Percentiles rank a stretch among this genome's conserved stretches.
Conservation (phyloP, 1,284 basidiomycete genomes). For the Irpex lacteus region DNA sequence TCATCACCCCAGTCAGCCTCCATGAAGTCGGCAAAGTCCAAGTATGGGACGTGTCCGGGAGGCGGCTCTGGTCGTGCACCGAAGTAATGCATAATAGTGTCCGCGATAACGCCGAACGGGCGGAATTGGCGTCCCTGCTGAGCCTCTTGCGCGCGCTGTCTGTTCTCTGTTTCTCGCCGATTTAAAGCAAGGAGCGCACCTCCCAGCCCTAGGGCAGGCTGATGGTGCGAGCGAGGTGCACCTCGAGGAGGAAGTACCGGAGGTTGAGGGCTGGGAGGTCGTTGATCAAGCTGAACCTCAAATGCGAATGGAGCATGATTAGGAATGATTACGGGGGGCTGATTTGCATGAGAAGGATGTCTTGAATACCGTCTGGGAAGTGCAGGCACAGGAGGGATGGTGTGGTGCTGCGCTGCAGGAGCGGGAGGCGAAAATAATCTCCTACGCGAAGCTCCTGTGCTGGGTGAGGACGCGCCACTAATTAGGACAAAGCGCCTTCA, state of each 20-base stretch:
- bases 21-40: background rate
- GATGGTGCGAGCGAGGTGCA: conserved; percentile 51
- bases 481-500: conserved; percentile 11
- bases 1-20: background rate
- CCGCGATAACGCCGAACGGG: background rate
- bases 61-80: background rate
- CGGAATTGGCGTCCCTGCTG: conserved; percentile 12
- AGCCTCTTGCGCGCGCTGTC: conserved; percentile 23
- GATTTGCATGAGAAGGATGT: conserved; percentile 17
- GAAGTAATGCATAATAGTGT: conserved; percentile 3
- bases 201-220: conserved; percentile 60
- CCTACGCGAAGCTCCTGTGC: conserved; percentile 1
- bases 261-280: conserved; percentile 23
- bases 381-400: conserved; percentile 33
- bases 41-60: background rate
- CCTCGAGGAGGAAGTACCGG: conserved; percentile 22
- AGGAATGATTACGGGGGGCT: conserved; percentile 37
- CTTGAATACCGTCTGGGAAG: conserved; percentile 34
- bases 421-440: background rate
- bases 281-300: conserved; percentile 31
- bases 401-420: conserved; percentile 15
- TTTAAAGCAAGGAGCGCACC: conserved; percentile 58
- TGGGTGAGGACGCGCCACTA: conserved; percentile 5
- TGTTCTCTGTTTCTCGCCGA: conserved; percentile 10
- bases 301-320: conserved; percentile 43